Conservation (phyloP, 2,329 filamentous ascomycete species). For the Fusarium sterilihyphosum region DNA sequence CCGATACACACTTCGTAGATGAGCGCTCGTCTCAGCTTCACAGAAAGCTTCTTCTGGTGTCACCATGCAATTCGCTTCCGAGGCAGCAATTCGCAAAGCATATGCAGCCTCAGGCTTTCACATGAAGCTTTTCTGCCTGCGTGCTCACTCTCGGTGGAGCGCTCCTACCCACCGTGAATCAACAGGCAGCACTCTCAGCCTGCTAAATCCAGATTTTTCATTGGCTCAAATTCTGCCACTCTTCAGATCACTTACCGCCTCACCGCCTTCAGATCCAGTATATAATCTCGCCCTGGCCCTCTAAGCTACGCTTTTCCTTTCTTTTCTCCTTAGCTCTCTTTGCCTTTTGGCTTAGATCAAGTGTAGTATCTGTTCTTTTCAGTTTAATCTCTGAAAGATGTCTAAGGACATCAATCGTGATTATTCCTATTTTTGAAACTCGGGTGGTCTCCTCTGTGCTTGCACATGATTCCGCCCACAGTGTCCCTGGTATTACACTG, state of each 20-base stretch:
- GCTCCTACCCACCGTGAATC: not conserved
- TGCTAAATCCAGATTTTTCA: not conserved
- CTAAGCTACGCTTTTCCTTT: constrained; percentile 34
- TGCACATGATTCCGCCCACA: constrained; percentile 53
- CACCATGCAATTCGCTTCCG: not conserved
- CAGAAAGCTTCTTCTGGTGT: not conserved
- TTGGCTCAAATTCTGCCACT: constrained; percentile 26
- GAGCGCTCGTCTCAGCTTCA: not conserved
- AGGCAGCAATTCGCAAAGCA: not conserved
- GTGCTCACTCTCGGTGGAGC: not conserved
- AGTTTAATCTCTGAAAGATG: constrained; percentile 95
- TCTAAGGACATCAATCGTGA: constrained; percentile 77
- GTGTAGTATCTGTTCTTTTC: constrained; percentile 98
- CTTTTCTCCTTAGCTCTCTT: constrained; percentile 56
- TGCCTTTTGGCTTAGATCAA: constrained; percentile 84
- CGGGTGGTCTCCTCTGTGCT: constrained; percentile 53
- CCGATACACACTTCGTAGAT: not conserved
- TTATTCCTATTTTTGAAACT: constrained; percentile 75
- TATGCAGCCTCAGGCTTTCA: constrained; percentile 2
- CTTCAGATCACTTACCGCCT: not conserved
- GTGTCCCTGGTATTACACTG: constrained; percentile 53
- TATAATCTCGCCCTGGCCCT: constrained; percentile 30
- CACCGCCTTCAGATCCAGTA: constrained; percentile 26
- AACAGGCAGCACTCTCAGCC: constrained; percentile 24
- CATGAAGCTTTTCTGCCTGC: not conserved